Evolutionary conservation across 2,329 filamentous ascomycete genomes (phyloP), one percentile per base, ranked within the genome.

Genomic region (Grosmannia serpens): DNA sequence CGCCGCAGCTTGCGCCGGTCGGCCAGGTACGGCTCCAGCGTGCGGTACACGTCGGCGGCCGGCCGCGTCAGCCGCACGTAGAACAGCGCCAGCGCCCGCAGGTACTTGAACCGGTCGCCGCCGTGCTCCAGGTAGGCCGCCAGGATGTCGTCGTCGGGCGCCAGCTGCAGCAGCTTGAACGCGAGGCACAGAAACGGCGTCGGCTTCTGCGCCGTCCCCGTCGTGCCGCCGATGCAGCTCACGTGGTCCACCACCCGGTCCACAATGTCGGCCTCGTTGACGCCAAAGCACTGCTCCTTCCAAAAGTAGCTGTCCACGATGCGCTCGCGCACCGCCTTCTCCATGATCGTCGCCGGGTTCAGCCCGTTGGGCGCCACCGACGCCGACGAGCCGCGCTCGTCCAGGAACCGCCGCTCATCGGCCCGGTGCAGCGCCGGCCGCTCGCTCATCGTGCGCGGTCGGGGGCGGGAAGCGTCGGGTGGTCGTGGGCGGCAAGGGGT

Each of bases 251-350:
- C 88, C 0, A 95, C 91, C 63, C 94, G 89, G 74, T 96, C 89
- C 66, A 96, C 87, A 7, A 99, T 77, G 71, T 85, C 82, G 56
- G 83, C 83, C 69, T 86, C 84, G 75, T 97, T 99, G 64, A 99
- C 80, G 49, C 88, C 94, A 73, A 97, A 99, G 71, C 94, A 96
- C 75, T 96, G 91, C 74, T 97, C 94, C 73, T 96, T 96, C 88
- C 91, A 99, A 77, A 96, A 99, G 75, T 96, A 95, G 57, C 85
- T 89, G 69, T 96, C 91, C 65, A 91, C 85, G 72, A 99, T 96
- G 69, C 94, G 91, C 74, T 99, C 94, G 69, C 89, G 88, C 64
- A 96, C 90, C 47, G 91, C 88, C 71, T 95, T 96, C 73, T 97
- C 92, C 80, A 97, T 88, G 61, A 97, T 88, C 5, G 88, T 91